These are phyloP conservation scores for Fusarium coicis DNA, from an alignment of 2,329 filamentous ascomycete species.

Conservation along the genomic window DNA sequence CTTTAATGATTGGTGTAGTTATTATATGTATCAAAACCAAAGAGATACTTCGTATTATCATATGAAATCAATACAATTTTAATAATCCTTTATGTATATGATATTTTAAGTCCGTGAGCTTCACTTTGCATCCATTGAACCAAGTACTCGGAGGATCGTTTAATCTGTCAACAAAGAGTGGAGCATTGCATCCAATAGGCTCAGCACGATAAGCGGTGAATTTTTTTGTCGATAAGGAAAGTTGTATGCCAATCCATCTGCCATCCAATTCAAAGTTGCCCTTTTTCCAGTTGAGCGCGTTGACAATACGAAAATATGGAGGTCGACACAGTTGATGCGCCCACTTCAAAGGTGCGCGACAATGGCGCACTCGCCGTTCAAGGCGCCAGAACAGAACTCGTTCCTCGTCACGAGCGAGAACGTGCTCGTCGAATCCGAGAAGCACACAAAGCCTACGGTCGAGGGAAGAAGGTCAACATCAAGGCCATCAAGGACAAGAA, in stretches of 20 bases:
- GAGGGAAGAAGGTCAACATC: conserved; percentile 79
- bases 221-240: conserved; percentile 46
- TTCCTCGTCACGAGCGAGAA: conserved; percentile 62
- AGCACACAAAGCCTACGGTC: conserved; percentile 83
- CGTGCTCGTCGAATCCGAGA: conserved; percentile 64
- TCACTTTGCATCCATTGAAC: background rate
- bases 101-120: no score
- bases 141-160: background rate
- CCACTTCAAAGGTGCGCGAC: conserved; percentile 52
- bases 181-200: background rate
- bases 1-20: background rate
- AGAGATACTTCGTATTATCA: fast-evolving
- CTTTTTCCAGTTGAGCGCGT: conserved; percentile 25
- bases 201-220: conserved; percentile 37
- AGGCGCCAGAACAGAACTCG: conserved; percentile 62
- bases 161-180: background rate
- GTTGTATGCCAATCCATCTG: conserved; percentile 39
- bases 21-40: fast-evolving
- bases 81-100: fast-evolving
- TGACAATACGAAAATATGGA: conserved; percentile 49
- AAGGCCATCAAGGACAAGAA: conserved; percentile 89
- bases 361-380: conserved; percentile 66
- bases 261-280: conserved; percentile 22
- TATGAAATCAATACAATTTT: fast-evolving
- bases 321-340: conserved; percentile 50